These are phyloP conservation scores for Fraxinus pennsylvanica DNA, from an alignment of 257 asterid genomes.

Conservation along the genomic window DNA sequence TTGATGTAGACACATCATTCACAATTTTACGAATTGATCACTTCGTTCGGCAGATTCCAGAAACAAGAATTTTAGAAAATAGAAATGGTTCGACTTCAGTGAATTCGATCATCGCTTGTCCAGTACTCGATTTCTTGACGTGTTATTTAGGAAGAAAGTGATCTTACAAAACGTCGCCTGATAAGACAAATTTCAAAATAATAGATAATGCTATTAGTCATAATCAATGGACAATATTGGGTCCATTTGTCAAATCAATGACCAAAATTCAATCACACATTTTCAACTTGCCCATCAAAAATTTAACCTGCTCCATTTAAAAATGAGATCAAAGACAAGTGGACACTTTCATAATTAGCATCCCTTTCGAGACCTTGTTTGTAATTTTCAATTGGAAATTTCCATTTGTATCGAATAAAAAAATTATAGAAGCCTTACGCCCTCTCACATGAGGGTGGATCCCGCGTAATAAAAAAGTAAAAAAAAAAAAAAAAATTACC, in stretches of 20 bases:
- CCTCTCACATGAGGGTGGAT: no score
- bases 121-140: neutral
- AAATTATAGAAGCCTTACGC: no score
- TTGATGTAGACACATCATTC: no score
- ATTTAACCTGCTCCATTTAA: conserved; percentile 34
- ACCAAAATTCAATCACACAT: neutral
- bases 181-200: conserved; percentile 14
- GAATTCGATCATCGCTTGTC: neutral
- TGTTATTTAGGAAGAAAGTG: neutral
- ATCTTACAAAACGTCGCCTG: conserved; percentile 8
- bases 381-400: neutral
- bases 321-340: conserved; percentile 13
- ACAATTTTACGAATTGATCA: no score
- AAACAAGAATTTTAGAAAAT: neutral
- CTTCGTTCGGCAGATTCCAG: neutral
- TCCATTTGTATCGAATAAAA: no score
- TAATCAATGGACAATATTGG: conserved; percentile 21
- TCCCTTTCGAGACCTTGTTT: conserved; percentile 7
- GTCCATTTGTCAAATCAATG: neutral
- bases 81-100: no score
- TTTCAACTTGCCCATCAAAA: neutral
- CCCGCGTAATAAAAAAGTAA: no score
- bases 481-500: no score
- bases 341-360: conserved; percentile 5
- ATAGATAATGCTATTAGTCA: conserved; percentile 20